Conservation (phyloP, 2,329 filamentous ascomycete genomes). For the Phyllosticta citribraziliensis region DNA sequence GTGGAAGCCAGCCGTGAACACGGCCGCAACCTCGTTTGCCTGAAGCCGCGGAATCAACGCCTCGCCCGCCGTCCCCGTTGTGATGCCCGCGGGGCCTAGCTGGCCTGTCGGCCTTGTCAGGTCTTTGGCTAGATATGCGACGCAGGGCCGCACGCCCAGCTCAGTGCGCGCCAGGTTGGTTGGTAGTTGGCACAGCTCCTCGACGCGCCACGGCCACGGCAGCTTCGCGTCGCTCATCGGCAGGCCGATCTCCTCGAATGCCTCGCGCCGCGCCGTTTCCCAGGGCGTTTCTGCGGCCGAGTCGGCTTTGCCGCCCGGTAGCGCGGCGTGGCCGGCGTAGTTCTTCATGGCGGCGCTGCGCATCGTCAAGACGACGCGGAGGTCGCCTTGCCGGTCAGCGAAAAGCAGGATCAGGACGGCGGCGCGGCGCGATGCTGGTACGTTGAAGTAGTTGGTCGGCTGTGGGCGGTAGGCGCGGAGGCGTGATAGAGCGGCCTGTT, state of each 20-base stretch:
- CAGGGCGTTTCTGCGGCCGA: conserved; percentile 48
- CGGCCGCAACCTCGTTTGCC: conserved; percentile 82
- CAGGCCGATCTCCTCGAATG: conserved; percentile 86
- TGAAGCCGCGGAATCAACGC: conserved; percentile 71
- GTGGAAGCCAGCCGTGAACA: conserved; percentile 82
- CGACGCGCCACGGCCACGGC: conserved; percentile 69
- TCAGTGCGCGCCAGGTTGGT: conserved; percentile 41
- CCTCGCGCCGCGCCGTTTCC: conserved; percentile 80
- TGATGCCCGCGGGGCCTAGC: conserved; percentile 24
- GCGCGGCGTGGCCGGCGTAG: conserved; percentile 75
- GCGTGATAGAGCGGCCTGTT: conserved; percentile 40
- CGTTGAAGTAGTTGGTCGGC: conserved; percentile 46
- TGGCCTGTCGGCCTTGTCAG: not conserved
- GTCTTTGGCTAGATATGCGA: conserved; percentile 48
- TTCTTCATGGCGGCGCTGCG: conserved; percentile 49
- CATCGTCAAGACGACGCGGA: conserved; percentile 58
- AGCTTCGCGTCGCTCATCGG: conserved; percentile 56
- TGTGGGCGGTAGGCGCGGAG: conserved; percentile 48
- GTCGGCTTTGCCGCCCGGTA: conserved; percentile 65
- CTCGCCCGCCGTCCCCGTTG: conserved; percentile 39
- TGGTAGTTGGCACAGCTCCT: conserved; percentile 79
- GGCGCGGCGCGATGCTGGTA: conserved; percentile 58
- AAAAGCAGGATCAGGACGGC: conserved; percentile 84
- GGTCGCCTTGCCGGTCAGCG: conserved; percentile 69
- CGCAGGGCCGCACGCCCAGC: conserved; percentile 40